These are phyloP conservation scores for Leccinum truebloodii DNA, from an alignment of 768 basidiomycete genomes.

Conservation along the genomic window DNA sequence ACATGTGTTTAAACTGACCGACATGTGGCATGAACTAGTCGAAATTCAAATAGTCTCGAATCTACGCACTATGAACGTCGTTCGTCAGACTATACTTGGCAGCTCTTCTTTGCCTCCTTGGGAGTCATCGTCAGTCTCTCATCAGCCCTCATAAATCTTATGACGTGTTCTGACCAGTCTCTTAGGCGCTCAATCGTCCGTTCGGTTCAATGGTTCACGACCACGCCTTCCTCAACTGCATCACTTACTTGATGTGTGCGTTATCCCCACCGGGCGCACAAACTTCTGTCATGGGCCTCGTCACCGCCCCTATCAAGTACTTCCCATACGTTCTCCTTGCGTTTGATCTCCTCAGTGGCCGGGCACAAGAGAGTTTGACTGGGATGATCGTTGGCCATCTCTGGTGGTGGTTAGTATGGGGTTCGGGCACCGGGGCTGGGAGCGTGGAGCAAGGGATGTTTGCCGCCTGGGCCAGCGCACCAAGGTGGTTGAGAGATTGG, in stretches of 20 bases:
- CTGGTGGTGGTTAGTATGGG: conserved; percentile 80
- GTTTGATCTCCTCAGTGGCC: conserved; percentile 68
- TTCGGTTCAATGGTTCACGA: conserved; percentile 56
- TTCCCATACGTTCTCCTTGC: conserved; percentile 74
- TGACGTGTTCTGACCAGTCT: background rate
- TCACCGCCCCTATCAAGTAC: conserved; percentile 71
- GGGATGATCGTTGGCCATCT: conserved; percentile 78
- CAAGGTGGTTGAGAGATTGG: conserved; percentile 54
- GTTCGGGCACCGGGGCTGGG: conserved; percentile 41
- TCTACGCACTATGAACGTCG: conserved; percentile 52
- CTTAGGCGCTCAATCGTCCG: conserved; percentile 59
- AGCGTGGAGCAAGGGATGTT: conserved; percentile 40
- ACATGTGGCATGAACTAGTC: conserved; percentile 42
- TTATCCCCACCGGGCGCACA: conserved; percentile 66
- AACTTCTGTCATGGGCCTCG: conserved; percentile 77
- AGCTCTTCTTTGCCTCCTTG: conserved; percentile 54
- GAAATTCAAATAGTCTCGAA: conserved; percentile 66
- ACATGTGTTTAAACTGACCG: background rate
- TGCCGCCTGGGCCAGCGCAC: conserved; percentile 48
- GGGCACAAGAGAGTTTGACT: conserved; percentile 59
- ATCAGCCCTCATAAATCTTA: background rate
- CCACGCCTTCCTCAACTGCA: conserved; percentile 63
- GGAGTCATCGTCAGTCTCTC: conserved; percentile 58
- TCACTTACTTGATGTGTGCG: conserved; percentile 68
- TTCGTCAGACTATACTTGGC: conserved; percentile 79